Conservation (phyloP, 75 land plant genomes). For the Azolla pinnata region DNA sequence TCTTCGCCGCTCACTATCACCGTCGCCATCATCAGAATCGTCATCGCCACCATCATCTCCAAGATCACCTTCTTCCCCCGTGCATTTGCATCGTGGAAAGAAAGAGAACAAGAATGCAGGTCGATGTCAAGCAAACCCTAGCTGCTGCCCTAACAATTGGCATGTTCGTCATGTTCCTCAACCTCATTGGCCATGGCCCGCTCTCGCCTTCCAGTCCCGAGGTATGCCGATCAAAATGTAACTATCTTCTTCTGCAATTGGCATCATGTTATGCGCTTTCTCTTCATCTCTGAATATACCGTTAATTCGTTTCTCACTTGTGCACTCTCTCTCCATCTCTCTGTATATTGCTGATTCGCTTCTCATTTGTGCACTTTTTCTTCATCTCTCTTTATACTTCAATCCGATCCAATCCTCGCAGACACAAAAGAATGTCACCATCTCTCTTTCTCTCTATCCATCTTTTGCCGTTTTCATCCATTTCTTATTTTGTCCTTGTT, state of each 20-base stretch:
- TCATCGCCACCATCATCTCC: too few relatives aligned
- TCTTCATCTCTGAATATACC: not conserved
- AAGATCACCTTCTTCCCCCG: too few relatives aligned
- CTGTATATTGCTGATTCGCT: not conserved
- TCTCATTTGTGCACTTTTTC: not conserved
- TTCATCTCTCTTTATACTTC: not conserved
- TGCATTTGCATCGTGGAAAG: too few relatives aligned
- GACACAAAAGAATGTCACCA: too few relatives aligned
- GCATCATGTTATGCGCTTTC: not conserved
- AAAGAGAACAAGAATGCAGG: too few relatives aligned
- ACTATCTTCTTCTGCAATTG: too few relatives aligned
- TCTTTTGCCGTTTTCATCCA: too few relatives aligned
- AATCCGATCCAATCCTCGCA: too few relatives aligned
- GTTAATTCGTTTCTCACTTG: not conserved
- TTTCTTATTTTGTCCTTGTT: too few relatives aligned
- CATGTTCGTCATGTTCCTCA: slow-evolving; percentile 18
- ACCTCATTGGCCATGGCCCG: slow-evolving; percentile 15
- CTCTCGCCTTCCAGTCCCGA: not conserved
- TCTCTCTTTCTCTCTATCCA: too few relatives aligned
- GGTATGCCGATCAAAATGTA: not conserved
- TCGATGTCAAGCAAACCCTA: slow-evolving; percentile 13
- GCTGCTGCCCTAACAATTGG: slow-evolving; percentile 16
- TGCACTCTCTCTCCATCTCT: not conserved
- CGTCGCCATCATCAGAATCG: too few relatives aligned
- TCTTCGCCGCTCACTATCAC: too few relatives aligned